Percentiles rank a stretch among this genome's conserved stretches.
Evolutionary conservation across 352 stramenopile species (phyloP).

Genomic region (Globisporangium barbulae): DNA sequence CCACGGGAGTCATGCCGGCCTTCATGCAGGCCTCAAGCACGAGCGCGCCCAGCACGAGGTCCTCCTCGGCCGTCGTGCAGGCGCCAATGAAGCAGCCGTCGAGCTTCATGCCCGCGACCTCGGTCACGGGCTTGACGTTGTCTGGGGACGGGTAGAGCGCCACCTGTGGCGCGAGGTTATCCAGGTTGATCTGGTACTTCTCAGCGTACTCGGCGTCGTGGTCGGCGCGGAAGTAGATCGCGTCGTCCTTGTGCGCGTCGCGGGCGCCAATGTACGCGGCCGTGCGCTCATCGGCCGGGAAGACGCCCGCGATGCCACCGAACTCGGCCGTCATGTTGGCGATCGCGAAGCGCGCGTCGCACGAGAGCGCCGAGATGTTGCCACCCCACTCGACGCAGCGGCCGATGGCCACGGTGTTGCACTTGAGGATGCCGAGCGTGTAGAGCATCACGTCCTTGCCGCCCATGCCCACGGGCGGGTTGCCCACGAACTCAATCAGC

Average conservation of each 20-base stretch:
- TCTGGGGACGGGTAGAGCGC: constrained; percentile 78
- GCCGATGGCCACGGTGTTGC: constrained; percentile 79
- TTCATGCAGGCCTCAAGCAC: constrained; percentile 77
- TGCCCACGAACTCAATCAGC: constrained; percentile 76
- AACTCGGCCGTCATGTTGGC: constrained; percentile 87
- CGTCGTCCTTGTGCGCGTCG: constrained; percentile 70
- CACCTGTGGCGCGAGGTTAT: constrained; percentile 66
- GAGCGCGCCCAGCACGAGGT: constrained; percentile 74
- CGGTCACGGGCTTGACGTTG: constrained; percentile 70
- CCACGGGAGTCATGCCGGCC: constrained; percentile 54
- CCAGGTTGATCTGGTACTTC: constrained; percentile 73
- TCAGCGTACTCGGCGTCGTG: constrained; percentile 68
- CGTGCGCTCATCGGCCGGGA: constrained; percentile 72
- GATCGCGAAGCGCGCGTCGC: constrained; percentile 81
- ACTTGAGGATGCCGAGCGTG: constrained; percentile 82
- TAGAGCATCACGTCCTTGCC: constrained; percentile 88
- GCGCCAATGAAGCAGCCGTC: constrained; percentile 86
- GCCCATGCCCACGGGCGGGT: constrained; percentile 65
- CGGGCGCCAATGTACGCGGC: constrained; percentile 77
- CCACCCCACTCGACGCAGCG: constrained; percentile 79
- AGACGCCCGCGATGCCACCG: constrained; percentile 80
- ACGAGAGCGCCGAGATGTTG: constrained; percentile 75
- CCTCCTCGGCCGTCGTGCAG: constrained; percentile 80
- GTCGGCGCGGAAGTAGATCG: constrained; percentile 81
- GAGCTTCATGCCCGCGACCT: constrained; percentile 69